phyloP scores from a whole-genome alignment of 2,329 filamentous ascomycete genomes.

The Dactylella cylindrospora region DNA sequence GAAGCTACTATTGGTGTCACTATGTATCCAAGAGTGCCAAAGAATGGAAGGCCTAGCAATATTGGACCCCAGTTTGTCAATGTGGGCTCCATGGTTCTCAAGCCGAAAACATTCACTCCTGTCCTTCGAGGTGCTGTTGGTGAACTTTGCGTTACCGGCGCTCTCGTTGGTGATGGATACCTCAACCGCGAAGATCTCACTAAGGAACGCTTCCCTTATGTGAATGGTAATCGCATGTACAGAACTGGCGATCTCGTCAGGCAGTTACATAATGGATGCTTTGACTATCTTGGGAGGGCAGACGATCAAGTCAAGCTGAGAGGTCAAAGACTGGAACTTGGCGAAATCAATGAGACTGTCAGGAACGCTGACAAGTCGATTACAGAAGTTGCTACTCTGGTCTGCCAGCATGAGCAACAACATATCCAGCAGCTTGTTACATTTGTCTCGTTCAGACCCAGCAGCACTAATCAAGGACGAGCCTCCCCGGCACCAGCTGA shows the following conservation, averaged over 20 bases:
- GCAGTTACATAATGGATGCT: constrained; percentile 74
- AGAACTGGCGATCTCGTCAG: constrained; percentile 86
- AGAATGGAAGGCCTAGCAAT: constrained; percentile 78
- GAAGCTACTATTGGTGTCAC: constrained; percentile 92
- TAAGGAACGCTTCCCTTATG: constrained; percentile 67
- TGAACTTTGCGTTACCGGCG: constrained; percentile 84
- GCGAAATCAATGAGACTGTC: constrained; percentile 85
- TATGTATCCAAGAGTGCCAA: constrained; percentile 78
- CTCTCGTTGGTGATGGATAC: constrained; percentile 86
- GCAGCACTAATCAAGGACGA: constrained; percentile 10
- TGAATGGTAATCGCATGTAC: constrained; percentile 61
- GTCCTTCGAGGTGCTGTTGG: constrained; percentile 78
- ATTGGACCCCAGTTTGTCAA: constrained; percentile 86
- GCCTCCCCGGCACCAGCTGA: constrained; percentile 8
- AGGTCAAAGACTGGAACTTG: constrained; percentile 83
- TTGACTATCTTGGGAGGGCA: constrained; percentile 82
- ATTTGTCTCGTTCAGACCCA: constrained; percentile 61
- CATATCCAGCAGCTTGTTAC: constrained; percentile 81
- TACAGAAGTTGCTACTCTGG: constrained; percentile 72
- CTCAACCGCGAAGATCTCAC: constrained; percentile 79
- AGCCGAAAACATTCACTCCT: constrained; percentile 67
- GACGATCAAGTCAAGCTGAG: constrained; percentile 92
- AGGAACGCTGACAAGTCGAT: constrained; percentile 62
- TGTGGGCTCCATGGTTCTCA: constrained; percentile 78
- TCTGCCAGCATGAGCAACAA: constrained; percentile 69